Evolutionary conservation across 2,329 filamentous ascomycete species (phyloP), one percentile per base, ranked within the genome.

Genomic region (Colletotrichum tropicale): DNA sequence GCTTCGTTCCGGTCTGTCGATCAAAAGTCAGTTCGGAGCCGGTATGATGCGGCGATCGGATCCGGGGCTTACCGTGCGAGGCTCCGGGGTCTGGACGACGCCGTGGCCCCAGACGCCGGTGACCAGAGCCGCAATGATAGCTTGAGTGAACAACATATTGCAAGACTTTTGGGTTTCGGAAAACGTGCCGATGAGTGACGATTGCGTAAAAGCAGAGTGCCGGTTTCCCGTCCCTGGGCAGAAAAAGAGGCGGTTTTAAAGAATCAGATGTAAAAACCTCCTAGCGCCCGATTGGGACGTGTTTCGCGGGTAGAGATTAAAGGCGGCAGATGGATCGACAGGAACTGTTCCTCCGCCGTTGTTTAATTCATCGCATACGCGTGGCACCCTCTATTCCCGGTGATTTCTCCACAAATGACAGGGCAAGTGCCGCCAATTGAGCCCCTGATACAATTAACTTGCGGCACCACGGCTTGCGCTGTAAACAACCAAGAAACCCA

Each of bases 1-100:
- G 80, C 66, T 78, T 78, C 2, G 79, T 62, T 7, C 80, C 80
- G 8, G 79, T 79, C 80, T 80, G 38, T 70, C 13, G 15, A 34
- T 32, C 21, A 28, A 13, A 5, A 15, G n/a, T 66, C 30, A 74
- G 72, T 52, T 16, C 36, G 26, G 28, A 15, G 28, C 15, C 28
- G 15, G 3, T 10, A 12, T 13, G 13, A 13, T 24, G 15, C n/a
- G 36, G 6, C 6, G 21, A 15, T 30, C 67, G 21, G 36, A 36
- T 62, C 26, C n/a, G 66, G 24, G 30, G 6, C 56, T 48, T 66
- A 74, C 72, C 24, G 68, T 65, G 56, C 72, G 69, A 32, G 72
- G 72, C 72, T 71, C 72, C n/a, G 72, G 72, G 24, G 24, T 26
- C 61, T 71, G 67, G 18, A 74, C 72, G 9, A 71, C 61, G n/a